These are phyloP conservation scores for Asclepias syriaca DNA, from an alignment of 257 asterid genomes.

Conservation along the genomic window DNA sequence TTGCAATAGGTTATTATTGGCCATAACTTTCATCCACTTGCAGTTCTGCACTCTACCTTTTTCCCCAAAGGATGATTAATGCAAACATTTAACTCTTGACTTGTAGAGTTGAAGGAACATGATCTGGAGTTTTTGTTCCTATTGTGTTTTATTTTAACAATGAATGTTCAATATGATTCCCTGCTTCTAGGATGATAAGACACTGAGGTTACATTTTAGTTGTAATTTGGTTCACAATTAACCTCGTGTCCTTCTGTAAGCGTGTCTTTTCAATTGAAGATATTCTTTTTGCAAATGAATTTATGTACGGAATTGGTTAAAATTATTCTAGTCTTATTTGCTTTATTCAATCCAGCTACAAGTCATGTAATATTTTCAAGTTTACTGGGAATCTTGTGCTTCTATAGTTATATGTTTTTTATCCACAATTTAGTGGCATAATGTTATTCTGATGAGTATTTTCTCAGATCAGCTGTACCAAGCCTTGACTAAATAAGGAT, in stretches of 20 bases:
- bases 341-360: too few relatives aligned
- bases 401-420: not conserved
- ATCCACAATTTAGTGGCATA: not conserved
- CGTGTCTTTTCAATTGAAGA: too few relatives aligned
- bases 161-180: too few relatives aligned
- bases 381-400: not conserved
- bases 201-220: too few relatives aligned
- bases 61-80: not conserved
- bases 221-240: too few relatives aligned
- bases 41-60: not conserved
- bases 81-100: not conserved
- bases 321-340: not conserved
- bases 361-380: not conserved
- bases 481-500: not conserved
- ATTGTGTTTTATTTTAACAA: not conserved
- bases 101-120: not conserved
- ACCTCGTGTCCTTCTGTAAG: not conserved
- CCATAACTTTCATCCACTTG: not conserved
- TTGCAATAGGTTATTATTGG: not conserved
- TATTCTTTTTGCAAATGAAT: not conserved
- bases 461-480: not conserved
- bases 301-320: not conserved
- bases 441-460: not conserved
- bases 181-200: too few relatives aligned
- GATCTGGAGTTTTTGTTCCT: not conserved